Percentiles rank a stretch among this genome's conserved stretches.
These are phyloP conservation scores for Penicillium steckii DNA, from an alignment of 495 filamentous ascomycete genomes.

Conservation along the genomic window DNA sequence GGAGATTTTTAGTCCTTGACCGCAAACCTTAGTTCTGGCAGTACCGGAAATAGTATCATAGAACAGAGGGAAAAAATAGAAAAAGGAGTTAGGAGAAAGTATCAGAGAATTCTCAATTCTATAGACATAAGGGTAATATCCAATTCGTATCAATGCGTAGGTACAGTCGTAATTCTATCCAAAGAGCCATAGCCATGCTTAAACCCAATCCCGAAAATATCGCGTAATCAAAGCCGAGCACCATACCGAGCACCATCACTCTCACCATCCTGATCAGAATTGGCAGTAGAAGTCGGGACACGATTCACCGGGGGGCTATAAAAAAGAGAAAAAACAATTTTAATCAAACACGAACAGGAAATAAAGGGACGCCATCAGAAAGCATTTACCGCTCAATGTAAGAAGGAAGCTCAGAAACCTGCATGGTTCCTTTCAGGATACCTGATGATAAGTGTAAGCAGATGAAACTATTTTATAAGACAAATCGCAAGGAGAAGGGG, in stretches of 20 bases:
- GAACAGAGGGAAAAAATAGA: no score
- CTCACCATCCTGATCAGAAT: slow-evolving; percentile 18
- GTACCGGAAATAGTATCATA: no score
- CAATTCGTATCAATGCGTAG: slow-evolving; percentile 17
- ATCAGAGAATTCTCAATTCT: background rate
- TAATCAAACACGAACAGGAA: slow-evolving; percentile 23
- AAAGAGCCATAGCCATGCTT: slow-evolving; percentile 15
- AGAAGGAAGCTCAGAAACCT: slow-evolving; percentile 42
- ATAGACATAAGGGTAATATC: background rate
- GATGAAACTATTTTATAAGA: background rate
- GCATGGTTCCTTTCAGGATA: slow-evolving; percentile 42
- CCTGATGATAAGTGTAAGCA: slow-evolving; percentile 16
- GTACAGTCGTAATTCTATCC: slow-evolving; percentile 20
- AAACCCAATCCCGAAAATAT: slow-evolving; percentile 2
- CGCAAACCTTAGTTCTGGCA: no score
- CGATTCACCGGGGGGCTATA: slow-evolving; percentile 23
- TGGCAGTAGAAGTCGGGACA: slow-evolving; percentile 15
- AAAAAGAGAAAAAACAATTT: slow-evolving; percentile 31
- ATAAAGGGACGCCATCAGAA: slow-evolving; percentile 12
- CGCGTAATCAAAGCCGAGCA: slow-evolving; percentile 24
- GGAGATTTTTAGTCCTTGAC: no score
- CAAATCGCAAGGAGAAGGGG: no score
- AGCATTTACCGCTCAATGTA: slow-evolving; percentile 45
- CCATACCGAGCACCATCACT: slow-evolving; percentile 18
- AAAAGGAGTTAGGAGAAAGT: no score